Base-by-base conservation (phyloP, 768 basidiomycete genomes). In the Lepiota subincarnata region DNA sequence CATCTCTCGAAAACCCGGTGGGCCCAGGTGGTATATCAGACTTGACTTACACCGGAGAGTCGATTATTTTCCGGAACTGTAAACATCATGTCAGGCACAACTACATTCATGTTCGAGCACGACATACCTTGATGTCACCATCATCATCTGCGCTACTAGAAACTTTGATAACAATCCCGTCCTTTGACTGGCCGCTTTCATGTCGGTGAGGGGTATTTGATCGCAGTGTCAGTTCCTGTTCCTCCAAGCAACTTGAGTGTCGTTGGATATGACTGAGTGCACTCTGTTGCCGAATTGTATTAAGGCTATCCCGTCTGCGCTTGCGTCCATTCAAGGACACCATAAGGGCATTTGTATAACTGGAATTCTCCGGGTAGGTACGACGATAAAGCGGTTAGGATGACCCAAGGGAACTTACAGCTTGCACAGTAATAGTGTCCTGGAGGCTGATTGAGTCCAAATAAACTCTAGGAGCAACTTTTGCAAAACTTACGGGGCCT, bases 271-370 rank as follows among this genome's bases (percentile, higher is more conserved):
- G 35, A 34, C 16, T 28, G 13, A 53, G 44, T 7, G 35, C 31
- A 16, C 44, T 46, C 24, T 31, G 52, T 22, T 53, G 44, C 36
- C 39, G 52, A 7, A 46, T 3, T 2, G 28, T 8, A 6, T 38
- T 14, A 16, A 53, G 45, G 26, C 44, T 47, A 18, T 46, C 37
- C 5, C 26, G 44, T 46, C 52, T 53, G 16, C 52, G 52, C n/a
- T 53, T 19, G 26, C 52, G 43, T 8, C 52, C 52, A 5, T 53
- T 53, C 12, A 53, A 31, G 22, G 52, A 53, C 38, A 38, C 52
- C 43, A 53, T 28, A 6, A 53, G 52, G 2, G 52, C 52, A 16
- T 47, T 53, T 20, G 52, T 46, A 34, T 53, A 53, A 43, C 52
- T 53, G 44, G 3, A 7, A 19, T 18, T 7, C 10, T 26, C 36